A percentile compares a stretch with the other conserved stretches of the same genome.
phyloP scores from a whole-genome alignment of 345 rosid species.

The Nephelium lappaceum region DNA sequence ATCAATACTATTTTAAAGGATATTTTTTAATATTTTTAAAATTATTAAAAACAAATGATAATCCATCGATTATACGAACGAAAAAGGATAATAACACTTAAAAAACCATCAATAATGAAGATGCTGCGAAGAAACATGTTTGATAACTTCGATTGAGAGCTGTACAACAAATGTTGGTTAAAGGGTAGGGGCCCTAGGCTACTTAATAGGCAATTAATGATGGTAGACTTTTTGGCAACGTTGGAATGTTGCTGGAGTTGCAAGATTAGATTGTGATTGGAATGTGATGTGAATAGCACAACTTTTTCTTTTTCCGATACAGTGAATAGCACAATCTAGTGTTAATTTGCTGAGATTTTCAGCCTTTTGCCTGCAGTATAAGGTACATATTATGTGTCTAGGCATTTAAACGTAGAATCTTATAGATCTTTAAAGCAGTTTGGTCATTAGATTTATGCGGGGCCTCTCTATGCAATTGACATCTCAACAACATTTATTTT shows the following conservation, averaged over 20 bases:
- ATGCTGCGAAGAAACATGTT: too few relatives aligned
- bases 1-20: too few relatives aligned
- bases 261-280: not conserved
- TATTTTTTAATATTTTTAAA: too few relatives aligned
- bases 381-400: not conserved
- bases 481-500: constrained; percentile 25
- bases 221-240: constrained; percentile 5
- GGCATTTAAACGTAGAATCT: not conserved
- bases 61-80: too few relatives aligned
- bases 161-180: too few relatives aligned
- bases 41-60: too few relatives aligned
- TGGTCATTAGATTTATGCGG: constrained; percentile 19
- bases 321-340: too few relatives aligned
- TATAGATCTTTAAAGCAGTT: constrained; percentile 14
- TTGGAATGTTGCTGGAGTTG: not conserved
- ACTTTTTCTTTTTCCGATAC: not conserved
- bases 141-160: too few relatives aligned
- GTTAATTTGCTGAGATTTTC: constrained; percentile 12
- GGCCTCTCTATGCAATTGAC: constrained; percentile 21
- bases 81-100: too few relatives aligned
- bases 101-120: too few relatives aligned
- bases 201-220: constrained; percentile 3
- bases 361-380: not conserved
- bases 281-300: constrained; percentile 15
- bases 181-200: not conserved